Base-by-base conservation (phyloP, 805 yeast species). In the Scheffersomyces lignosus region DNA sequence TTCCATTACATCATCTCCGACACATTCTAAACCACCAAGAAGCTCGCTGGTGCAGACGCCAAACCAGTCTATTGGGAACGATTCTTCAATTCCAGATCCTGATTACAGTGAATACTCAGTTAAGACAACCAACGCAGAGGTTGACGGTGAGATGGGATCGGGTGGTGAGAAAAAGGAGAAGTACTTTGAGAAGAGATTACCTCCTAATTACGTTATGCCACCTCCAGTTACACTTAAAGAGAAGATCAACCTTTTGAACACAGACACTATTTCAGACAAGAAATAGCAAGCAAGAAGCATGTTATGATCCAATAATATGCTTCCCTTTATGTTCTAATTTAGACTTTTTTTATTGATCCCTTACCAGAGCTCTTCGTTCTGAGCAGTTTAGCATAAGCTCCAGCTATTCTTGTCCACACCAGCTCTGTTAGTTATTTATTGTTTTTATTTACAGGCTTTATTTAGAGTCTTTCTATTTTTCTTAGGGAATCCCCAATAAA, bases 181-280 rank as follows among this genome's bases (percentile, higher is more conserved):
- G 5, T 36, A 39, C 4, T 37, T 51, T n/a, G 51, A 44, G 8
- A 38, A 31, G 7, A 27, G 33, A 4, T 36, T 45, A 14, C 29
- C 41, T 3, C 37, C 31, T 14, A 31, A 34, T 4, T 25, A 33
- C 9, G 15, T 26, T 2, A 30, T 31, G 12, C 47, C 41, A 4
- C 73, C 75, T 4, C 75, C 70, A 7, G 62, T 74, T 40, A 64
- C 77, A 3, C 47, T 74, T 26, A 57, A 55, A 20, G 78, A 74
- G 43, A 73, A 73, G 46, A 68, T 74, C 46, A 52, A 57, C 15
- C 41, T 73, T 37, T 51, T 73, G 47, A 66, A 60, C 40, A 54
- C 55, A 17, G 70, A 65, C 15, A 32, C 32, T 5, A 29, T 34
- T 20, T 20, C 24, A 7, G 17, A 15, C 31, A 10, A 14, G 16